Conservation (phyloP, 2,329 filamentous ascomycete genomes). For the Dryadomyces sulphureus region DNA sequence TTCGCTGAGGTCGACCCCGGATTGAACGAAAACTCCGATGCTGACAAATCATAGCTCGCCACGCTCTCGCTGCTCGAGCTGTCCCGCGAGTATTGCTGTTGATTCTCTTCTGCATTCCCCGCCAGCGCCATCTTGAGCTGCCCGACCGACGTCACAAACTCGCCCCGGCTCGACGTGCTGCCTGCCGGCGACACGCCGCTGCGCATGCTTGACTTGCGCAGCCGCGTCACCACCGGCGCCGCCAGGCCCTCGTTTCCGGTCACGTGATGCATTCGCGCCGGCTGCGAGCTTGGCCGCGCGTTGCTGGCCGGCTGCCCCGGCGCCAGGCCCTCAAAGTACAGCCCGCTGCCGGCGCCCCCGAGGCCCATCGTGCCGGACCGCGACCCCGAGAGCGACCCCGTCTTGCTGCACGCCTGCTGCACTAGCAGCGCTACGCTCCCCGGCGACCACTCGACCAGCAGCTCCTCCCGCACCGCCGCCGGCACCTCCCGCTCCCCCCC, state of each 20-base stretch:
- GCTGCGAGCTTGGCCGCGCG: constrained; percentile 33
- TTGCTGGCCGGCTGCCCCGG: constrained; percentile 37
- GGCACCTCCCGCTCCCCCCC: constrained; percentile 52
- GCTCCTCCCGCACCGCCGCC: constrained; percentile 52
- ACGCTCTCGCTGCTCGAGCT: constrained; percentile 50
- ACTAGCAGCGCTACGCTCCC: constrained; percentile 56
- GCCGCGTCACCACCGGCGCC: constrained; percentile 23
- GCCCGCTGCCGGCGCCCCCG: constrained; percentile 15
- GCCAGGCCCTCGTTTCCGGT: constrained; percentile 11
- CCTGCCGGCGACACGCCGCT: constrained; percentile 29
- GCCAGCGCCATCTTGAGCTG: constrained; percentile 48
- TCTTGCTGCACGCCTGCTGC: constrained; percentile 44
- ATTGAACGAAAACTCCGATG: constrained; percentile 54
- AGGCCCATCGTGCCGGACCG: constrained; percentile 45
- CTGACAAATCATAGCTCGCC: constrained; percentile 52
- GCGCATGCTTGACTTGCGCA: constrained; percentile 39
- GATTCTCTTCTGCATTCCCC: constrained; percentile 22
- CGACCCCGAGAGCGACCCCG: constrained; percentile 64
- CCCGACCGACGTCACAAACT: constrained; percentile 43
- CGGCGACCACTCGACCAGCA: constrained; percentile 67
- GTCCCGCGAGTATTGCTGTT: constrained; percentile 25
- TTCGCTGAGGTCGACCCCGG: too few relatives aligned
- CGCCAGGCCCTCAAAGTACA: constrained; percentile 18
- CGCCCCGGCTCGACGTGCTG: constrained; percentile 16
- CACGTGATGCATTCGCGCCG: constrained; percentile 8